Base-by-base conservation (phyloP, 345 rosid genomes). In the Kernera saxatilis region DNA sequence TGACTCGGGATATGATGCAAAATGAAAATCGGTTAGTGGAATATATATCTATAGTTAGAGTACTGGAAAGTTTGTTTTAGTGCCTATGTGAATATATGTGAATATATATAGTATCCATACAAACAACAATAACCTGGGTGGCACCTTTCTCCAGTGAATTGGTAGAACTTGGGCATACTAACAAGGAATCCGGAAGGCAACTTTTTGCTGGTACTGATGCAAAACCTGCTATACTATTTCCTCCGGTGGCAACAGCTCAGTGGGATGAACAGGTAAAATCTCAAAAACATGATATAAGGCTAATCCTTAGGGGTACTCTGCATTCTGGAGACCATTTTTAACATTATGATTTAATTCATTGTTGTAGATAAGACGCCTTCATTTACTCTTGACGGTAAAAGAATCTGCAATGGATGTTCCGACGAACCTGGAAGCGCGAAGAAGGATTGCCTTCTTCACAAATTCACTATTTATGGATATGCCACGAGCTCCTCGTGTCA, bases 391-490 rank as follows among this genome's bases (percentile, higher is more conserved):
- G 79, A 94, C 97, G 7, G 96, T 88, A 52, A 94, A 85, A 81
- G 99, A 91, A 79, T 86, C 97, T 56, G 97, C 96, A 63, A 61
- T 73, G 76, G 93, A 93, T 64, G 87, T 93, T 61, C 99, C 99
- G 43, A 80, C 82, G 72, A 93, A 91, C 82, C 97, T 93, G 74
- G 97, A 93, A 88, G 99, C 99, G 3, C 90, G 94, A 55, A 85
- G 99, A 74, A 87, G 99, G 76, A 89, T 93, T 71, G 70, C 99
- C 49, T 93, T 93, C 84, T 91, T 93, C 78, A 66, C 97, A 69
- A 93, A 91, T 59, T 93, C 99, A 22, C 78, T 93, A 76, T 93
- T 93, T 73, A 93, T 91, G 98, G 97, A 93, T 74, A 91, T 93
- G 92, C 98, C 97, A 3, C 92, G 87, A 58, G 85, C 98, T 80